Evolutionary conservation across 192 early-diverging fungal species (phyloP).

Genomic region (Borealophlyctis nickersoniae): DNA sequence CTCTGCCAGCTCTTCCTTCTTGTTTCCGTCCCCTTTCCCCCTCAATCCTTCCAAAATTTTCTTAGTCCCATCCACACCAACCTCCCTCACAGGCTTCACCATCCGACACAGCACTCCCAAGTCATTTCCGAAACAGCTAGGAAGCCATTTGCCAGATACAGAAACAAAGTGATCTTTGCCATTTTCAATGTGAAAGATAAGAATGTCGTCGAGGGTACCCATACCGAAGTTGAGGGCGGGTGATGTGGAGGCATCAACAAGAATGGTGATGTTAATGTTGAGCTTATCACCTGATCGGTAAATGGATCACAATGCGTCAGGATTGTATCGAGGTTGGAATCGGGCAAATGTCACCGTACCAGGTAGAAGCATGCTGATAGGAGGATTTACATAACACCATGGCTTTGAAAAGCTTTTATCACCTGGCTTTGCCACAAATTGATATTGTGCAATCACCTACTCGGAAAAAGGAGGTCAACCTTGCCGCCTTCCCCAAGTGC

Average conservation of each 20-base stretch:
- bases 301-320: too few species aligned
- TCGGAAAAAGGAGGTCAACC: conserved; percentile 13
- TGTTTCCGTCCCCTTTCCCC: conserved; percentile 6
- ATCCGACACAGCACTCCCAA: conserved; percentile 60
- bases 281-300: conserved; percentile 60
- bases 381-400: conserved; percentile 73
- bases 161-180: conserved; percentile 84
- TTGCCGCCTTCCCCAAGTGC: background rate
- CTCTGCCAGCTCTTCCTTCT: conserved; percentile 8
- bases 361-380: conserved; percentile 69
- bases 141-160: conserved; percentile 65
- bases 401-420: conserved; percentile 55
- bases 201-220: conserved; percentile 66
- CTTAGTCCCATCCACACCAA: conserved; percentile 10
- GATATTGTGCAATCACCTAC: conserved; percentile 67
- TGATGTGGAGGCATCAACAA: conserved; percentile 48
- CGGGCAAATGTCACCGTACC: too few species aligned
- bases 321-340: too few species aligned
- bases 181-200: conserved; percentile 78
- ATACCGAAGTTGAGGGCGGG: conserved; percentile 53
- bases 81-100: conserved; percentile 34
- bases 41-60: conserved; percentile 7
- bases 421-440: conserved; percentile 69
- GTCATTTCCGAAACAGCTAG: conserved; percentile 71
- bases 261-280: conserved; percentile 55